Conservation (phyloP, 2,329 filamentous ascomycete genomes). For the Chaetomiaceae sp. region DNA sequence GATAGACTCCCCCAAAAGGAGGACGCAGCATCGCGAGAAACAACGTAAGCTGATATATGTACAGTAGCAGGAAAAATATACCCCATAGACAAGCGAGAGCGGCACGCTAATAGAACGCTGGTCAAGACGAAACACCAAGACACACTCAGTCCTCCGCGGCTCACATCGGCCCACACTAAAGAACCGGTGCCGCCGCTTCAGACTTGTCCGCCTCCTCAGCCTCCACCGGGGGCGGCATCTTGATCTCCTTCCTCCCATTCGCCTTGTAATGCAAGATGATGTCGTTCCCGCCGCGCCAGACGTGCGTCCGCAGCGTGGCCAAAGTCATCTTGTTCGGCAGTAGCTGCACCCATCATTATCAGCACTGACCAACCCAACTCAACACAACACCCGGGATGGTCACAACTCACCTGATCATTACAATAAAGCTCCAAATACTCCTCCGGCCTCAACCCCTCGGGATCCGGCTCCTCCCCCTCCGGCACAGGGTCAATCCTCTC, state of each 20-base stretch:
- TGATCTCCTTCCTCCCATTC: constrained; percentile 73
- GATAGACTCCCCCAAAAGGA: neutral
- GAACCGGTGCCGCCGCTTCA: constrained; percentile 5
- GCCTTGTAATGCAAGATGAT: constrained; percentile 86
- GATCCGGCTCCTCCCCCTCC: constrained; percentile 49
- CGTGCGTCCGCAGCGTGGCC: constrained; percentile 83
- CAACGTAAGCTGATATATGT: constrained; percentile 15
- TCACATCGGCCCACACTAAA: constrained; percentile 1
- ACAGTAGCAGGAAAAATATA: constrained; percentile 16
- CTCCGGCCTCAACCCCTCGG: constrained; percentile 67
- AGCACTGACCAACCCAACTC: neutral
- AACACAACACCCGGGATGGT: neutral
- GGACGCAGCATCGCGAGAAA: neutral
- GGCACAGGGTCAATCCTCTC: constrained; percentile 73
- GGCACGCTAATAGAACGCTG: neutral
- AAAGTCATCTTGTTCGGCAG: constrained; percentile 83
- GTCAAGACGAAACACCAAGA: neutral
- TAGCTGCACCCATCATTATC: constrained; percentile 40
- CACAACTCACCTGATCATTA: constrained; percentile 71
- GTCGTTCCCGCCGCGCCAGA: constrained; percentile 95
- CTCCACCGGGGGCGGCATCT: constrained; percentile 32
- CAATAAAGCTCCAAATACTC: constrained; percentile 95
- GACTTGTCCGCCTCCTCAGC: constrained; percentile 12
- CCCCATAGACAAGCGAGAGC: neutral
- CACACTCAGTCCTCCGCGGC: neutral